A percentile compares a stretch with the other conserved stretches of the same genome.
These are phyloP conservation scores for Triglochin maritima DNA, from an alignment of 106 monocot genomes.

Conservation along the genomic window DNA sequence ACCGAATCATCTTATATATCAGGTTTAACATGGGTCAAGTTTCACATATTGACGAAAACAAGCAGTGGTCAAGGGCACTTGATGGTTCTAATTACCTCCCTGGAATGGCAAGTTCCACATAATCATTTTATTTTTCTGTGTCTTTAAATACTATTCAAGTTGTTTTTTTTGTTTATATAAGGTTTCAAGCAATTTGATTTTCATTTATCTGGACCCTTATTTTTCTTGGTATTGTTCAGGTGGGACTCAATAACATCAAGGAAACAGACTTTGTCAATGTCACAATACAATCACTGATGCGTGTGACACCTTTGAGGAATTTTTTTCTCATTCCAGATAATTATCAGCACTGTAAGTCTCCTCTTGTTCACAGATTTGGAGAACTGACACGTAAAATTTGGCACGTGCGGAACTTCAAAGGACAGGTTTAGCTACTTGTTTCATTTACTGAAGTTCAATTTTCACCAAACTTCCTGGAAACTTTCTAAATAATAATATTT, in stretches of 20 bases:
- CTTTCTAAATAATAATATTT: slow-evolving; percentile 1
- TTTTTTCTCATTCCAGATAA: slow-evolving; percentile 97
- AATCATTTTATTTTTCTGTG: too few species aligned
- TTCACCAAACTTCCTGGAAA: not conserved
- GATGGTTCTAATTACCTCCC: slow-evolving; percentile 99
- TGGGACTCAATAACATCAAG: slow-evolving; percentile 98
- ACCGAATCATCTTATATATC: not conserved
- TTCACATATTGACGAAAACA: slow-evolving; percentile 71
- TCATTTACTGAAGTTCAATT: not conserved
- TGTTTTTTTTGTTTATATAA: not conserved
- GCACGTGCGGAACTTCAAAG: slow-evolving; percentile 98
- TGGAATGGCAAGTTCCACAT: slow-evolving; percentile 75
- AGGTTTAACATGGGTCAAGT: slow-evolving; percentile 82
- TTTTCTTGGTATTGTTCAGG: slow-evolving; percentile 31
- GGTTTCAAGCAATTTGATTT: not conserved
- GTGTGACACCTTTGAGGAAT: slow-evolving; percentile 90
- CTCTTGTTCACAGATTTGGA: slow-evolving; percentile 90
- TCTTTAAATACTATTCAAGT: not conserved
- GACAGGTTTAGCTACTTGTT: slow-evolving; percentile 45
- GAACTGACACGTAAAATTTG: slow-evolving; percentile 92
- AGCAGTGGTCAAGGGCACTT: slow-evolving; percentile 97
- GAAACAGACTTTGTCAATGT: slow-evolving; percentile 99
- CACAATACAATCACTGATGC: slow-evolving; percentile 93
- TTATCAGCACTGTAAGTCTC: slow-evolving; percentile 79
- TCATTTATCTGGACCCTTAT: not conserved